Base-by-base conservation (phyloP, 2,329 filamentous ascomycete genomes). In the Cordyceps fumosorosea region DNA sequence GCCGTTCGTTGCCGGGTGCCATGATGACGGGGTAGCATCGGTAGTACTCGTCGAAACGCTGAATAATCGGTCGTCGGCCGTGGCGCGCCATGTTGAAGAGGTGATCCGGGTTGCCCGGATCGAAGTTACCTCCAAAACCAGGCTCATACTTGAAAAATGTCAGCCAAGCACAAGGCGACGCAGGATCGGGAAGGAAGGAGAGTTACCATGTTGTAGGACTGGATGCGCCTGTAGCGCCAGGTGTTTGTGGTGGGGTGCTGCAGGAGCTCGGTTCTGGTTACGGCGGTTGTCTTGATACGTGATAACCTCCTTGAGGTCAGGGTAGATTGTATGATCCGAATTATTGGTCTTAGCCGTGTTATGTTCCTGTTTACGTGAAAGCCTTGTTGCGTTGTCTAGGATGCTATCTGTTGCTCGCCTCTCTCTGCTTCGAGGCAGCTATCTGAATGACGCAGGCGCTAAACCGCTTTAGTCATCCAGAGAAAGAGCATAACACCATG, bases 1-100 rank as follows among this genome's bases (percentile, higher is more conserved):
- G 89, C 67, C 95, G 85, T 70, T 97, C 93, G 44, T 91, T 86
- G 3, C 93, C 93, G 14, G 93, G 91, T 65, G 96, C 86, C 93
- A 99, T 98, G 69, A 89, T 87, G 70, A 97, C 84, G 50, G 95
- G 95, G 72, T 98, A 99, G 80, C 93, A 97, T 70, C 95, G 89
- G 78, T 97, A 98, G 80, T 96, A 98, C 76, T 99, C 95, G 76
- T 99, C 93, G 79, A 99, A 99, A 64, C 93, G 90, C 69, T 91
- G 89, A 59, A 80, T 68, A 77, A 81, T 70, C 74, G 80, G 75
- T 59, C 80, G 76, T 63, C 82, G 79, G 62, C 77, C 75, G 60
- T 71, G 69, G 63, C 73, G 75, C 44, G 78, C 78, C 75, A 82
- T 77, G 70, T 78, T 78, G 70, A 77, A 80, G 69, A 82, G 76